Evolutionary conservation across 2,329 filamentous ascomycete genomes (phyloP).

Genomic region (Scedosporium boydii): DNA sequence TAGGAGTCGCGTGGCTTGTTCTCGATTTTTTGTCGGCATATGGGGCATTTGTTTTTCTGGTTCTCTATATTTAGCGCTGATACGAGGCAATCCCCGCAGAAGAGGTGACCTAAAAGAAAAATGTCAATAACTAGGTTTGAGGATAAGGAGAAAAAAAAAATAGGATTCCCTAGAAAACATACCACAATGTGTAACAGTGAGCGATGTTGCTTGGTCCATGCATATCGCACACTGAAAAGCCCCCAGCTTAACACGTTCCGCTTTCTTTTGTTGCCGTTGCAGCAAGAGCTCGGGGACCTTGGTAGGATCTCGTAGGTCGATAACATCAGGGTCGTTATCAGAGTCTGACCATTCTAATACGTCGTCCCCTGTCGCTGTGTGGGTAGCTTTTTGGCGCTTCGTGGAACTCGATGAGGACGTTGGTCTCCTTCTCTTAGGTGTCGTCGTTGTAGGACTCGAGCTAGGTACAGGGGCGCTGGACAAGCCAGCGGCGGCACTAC

Average conservation of each 20-base stretch:
- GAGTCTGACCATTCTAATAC: neutral
- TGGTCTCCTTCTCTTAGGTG: slow-evolving; percentile 6
- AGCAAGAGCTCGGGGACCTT: slow-evolving; percentile 33
- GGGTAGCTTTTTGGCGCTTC: slow-evolving; percentile 6
- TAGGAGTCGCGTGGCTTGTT: slow-evolving; percentile 30
- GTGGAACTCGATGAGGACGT: slow-evolving; percentile 10
- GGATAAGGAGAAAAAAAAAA: neutral
- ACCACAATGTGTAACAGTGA: slow-evolving; percentile 61
- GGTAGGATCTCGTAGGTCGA: slow-evolving; percentile 33
- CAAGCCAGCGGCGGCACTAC: neutral
- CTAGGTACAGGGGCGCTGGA: slow-evolving; percentile 6
- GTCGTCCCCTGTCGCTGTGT: neutral
- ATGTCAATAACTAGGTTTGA: slow-evolving; percentile 7
- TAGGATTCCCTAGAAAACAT: slow-evolving; percentile 21
- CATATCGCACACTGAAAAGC: slow-evolving; percentile 58
- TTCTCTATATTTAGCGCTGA: slow-evolving; percentile 47
- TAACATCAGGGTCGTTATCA: slow-evolving; percentile 17
- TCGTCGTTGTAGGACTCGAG: slow-evolving; percentile 2
- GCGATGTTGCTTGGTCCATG: slow-evolving; percentile 48
- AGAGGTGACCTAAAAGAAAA: slow-evolving; percentile 46
- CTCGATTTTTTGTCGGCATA: slow-evolving; percentile 52
- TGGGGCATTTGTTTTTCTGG: slow-evolving; percentile 50
- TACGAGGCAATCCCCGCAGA: slow-evolving; percentile 54
- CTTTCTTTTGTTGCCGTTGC: slow-evolving; percentile 33
- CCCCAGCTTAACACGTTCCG: slow-evolving; percentile 39